phyloP scores from a whole-genome alignment of 441 rosid species.

The Kokia cookei region DNA sequence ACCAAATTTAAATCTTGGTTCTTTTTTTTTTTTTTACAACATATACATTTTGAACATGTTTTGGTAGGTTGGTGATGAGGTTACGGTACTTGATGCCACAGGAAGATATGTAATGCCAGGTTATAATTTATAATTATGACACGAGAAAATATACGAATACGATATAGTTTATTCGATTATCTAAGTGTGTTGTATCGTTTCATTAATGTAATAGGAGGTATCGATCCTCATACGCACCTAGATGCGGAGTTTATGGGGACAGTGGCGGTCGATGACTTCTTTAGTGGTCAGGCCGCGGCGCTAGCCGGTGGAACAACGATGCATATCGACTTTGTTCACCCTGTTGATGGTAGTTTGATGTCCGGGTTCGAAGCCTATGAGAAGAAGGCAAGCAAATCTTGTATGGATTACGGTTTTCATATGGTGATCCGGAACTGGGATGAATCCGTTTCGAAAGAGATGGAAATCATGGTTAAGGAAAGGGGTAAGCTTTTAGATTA shows the following conservation, averaged over 20 bases:
- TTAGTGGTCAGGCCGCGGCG: conserved; percentile 97
- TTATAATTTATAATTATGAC: conserved; percentile 7
- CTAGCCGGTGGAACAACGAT: conserved; percentile 96
- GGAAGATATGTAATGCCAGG: conserved; percentile 98
- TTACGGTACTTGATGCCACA: conserved; percentile 73
- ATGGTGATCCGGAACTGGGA: conserved; percentile 91
- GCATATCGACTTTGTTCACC: conserved; percentile 91
- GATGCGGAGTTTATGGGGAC: conserved; percentile 72
- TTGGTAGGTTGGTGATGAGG: conserved; percentile 32
- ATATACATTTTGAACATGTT: not conserved
- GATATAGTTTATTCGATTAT: too few species aligned
- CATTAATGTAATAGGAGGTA: conserved; percentile 58
- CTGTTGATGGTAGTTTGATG: conserved; percentile 62
- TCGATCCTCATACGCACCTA: conserved; percentile 93
- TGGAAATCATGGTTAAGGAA: conserved; percentile 79
- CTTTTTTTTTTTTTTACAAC: not conserved
- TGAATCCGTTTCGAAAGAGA: conserved; percentile 63
- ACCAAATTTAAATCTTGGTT: not conserved
- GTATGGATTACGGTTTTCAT: conserved; percentile 98
- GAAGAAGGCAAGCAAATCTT: conserved; percentile 58
- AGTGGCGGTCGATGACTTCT: conserved; percentile 76
- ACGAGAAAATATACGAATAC: too few species aligned
- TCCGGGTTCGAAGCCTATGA: conserved; percentile 75
- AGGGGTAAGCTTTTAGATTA: conserved; percentile 36
- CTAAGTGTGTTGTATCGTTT: not conserved